Evolutionary conservation across 768 basidiomycete species (phyloP), one percentile per base, ranked within the genome.

Genomic region (Termitomyces sp.): DNA sequence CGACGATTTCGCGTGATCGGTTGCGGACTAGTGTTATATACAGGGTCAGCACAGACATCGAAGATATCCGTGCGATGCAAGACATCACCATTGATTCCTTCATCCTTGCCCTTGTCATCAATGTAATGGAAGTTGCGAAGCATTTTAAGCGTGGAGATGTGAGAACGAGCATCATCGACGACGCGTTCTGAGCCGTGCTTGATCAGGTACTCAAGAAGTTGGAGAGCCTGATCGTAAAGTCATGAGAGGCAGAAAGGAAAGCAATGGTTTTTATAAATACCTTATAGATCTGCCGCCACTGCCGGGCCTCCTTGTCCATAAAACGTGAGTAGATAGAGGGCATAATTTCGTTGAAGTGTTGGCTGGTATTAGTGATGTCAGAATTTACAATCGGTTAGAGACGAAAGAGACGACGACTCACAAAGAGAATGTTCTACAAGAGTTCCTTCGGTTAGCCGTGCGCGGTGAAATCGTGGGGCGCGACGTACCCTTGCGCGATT

Each of bases 221-320:
- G 93, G 16, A 97, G 77, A 24, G 95, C 89, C 92, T 95, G 64
- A 9, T 31, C 34, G 29, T 44, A 13, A 10, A 15, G 8, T 41
- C 39, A 9, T 42, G 34, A 37, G 16, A 48, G 54, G 29, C 16
- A 26, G 24, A 34, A 45, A 15, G 59, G 3, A n/a, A 4, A 1
- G 3, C 3, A 16, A 49, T 24, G 48, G n/a, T 46, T 28, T n/a
- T 24, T 45, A 33, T 8, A 50, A 75, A 20, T 41, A 86, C 93
- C 81, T 99, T 99, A 82, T 99, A 99, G 57, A 99, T 98, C 72
- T 99, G 94, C 36, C 97, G 81, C 97, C 97, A 99, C 69, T 99
- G 92, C 22, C 90, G 79, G 0, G 97, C 97, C 73, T 99, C 97
- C 74, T 98, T 98, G 72, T 98, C 92, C 87, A 95, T 96, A 71